These are phyloP conservation scores for Oryza australiensis DNA, from an alignment of 176 grass and related monocot species.

Conservation along the genomic window DNA sequence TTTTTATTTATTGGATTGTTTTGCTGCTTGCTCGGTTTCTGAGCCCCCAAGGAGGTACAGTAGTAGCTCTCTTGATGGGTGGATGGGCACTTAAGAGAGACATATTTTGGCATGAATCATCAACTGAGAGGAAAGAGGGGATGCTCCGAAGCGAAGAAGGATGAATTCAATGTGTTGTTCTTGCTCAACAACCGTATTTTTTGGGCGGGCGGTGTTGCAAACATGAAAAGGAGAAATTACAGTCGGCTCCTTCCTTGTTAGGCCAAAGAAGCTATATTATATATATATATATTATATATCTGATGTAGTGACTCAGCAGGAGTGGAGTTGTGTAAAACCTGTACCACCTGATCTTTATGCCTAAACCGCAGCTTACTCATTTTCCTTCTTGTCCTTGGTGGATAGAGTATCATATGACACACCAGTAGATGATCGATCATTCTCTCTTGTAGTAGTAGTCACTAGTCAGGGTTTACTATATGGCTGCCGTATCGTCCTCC, in stretches of 20 bases:
- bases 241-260: background rate
- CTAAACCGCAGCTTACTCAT: background rate
- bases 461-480: too few species aligned
- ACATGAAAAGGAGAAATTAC: conserved; percentile 36
- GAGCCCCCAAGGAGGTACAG: conserved; percentile 13
- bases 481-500: too few species aligned
- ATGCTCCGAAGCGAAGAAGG: conserved; percentile 17
- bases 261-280: too few species aligned
- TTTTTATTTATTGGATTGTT: conserved; percentile 77
- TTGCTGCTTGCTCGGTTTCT: conserved; percentile 37
- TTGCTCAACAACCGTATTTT: conserved; percentile 28
- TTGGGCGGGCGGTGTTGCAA: conserved; percentile 14
- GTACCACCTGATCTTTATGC: background rate
- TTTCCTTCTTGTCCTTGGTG: too few species aligned
- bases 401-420: too few species aligned
- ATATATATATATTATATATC: too few species aligned
- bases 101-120: conserved; percentile 31
- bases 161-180: conserved; percentile 44
- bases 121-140: background rate
- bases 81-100: conserved; percentile 38
- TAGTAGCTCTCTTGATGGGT: conserved; percentile 6
- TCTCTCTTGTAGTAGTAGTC: too few species aligned
- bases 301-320: too few species aligned
- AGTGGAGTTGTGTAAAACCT: conserved; percentile 9
- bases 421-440: too few species aligned